These are phyloP conservation scores for Spathaspora hagerdaliae DNA, from an alignment of 805 yeast species.

Conservation along the genomic window DNA sequence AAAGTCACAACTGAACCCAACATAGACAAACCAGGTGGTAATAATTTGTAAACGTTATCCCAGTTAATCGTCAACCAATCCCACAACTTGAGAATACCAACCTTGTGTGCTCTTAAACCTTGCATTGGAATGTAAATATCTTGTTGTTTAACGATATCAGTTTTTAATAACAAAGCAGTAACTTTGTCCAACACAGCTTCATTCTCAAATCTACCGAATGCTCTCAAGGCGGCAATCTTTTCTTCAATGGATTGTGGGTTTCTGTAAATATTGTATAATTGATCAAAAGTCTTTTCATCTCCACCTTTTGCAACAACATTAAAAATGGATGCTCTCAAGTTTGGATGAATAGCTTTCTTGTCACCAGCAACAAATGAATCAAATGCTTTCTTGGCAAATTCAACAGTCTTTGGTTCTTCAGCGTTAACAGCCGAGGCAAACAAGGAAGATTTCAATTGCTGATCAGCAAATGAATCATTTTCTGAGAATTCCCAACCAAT, in stretches of 20 bases:
- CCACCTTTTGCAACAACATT: conserved; percentile 64
- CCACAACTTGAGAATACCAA: conserved; percentile 71
- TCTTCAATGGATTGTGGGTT: conserved; percentile 63
- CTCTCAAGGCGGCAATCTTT: conserved; percentile 62
- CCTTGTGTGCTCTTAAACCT: conserved; percentile 59
- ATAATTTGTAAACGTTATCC: conserved; percentile 58
- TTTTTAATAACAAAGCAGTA: conserved; percentile 49
- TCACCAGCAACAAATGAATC: conserved; percentile 57
- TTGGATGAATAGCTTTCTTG: conserved; percentile 66
- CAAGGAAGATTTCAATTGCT: conserved; percentile 64
- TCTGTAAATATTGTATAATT: conserved; percentile 55
- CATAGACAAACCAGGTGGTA: conserved; percentile 82
- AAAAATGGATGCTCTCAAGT: conserved; percentile 65
- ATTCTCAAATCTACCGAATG: conserved; percentile 62
- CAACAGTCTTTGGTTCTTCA: conserved; percentile 44
- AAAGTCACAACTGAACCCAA: conserved; percentile 69
- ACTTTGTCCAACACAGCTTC: conserved; percentile 52
- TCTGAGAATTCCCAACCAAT: conserved; percentile 64
- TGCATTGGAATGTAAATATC: conserved; percentile 76
- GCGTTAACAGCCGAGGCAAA: conserved; percentile 57
- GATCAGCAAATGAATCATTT: conserved; percentile 54
- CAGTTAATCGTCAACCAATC: conserved; percentile 69
- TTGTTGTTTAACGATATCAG: conserved; percentile 59
- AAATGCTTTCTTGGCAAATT: conserved; percentile 48
- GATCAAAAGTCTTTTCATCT: conserved; percentile 57